Percentiles rank a stretch among this genome's conserved stretches.
Evolutionary conservation across 495 filamentous ascomycete species (phyloP).

Genomic region (Hamigera avellanea): DNA sequence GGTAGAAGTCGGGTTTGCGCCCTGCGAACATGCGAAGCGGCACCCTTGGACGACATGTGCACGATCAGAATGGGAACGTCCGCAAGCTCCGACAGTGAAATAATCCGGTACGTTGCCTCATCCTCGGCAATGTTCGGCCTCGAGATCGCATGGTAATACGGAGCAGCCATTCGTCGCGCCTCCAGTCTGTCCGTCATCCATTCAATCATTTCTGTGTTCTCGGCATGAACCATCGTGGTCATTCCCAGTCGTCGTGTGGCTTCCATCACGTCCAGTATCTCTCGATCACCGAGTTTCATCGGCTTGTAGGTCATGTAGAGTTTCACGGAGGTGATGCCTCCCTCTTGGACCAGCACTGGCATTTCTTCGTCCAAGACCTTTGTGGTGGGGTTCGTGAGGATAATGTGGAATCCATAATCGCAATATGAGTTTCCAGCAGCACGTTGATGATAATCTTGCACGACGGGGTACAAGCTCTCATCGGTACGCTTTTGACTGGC

Average conservation of each 20-base stretch:
- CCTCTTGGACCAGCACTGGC: slow-evolving; percentile 24
- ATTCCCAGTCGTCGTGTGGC: slow-evolving; percentile 34
- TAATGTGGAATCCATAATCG: slow-evolving; percentile 51
- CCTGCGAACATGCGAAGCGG: slow-evolving; percentile 37
- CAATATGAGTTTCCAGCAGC: slow-evolving; percentile 38
- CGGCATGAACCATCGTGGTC: slow-evolving; percentile 52
- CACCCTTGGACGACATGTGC: slow-evolving; percentile 42
- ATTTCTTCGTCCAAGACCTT: slow-evolving; percentile 35
- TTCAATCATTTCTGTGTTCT: slow-evolving; percentile 44
- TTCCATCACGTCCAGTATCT: slow-evolving; percentile 45
- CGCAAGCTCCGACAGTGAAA: slow-evolving; percentile 40
- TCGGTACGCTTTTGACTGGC: slow-evolving; percentile 41
- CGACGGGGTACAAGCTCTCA: slow-evolving; percentile 33
- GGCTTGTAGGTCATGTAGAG: slow-evolving; percentile 56
- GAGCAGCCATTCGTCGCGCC: slow-evolving; percentile 29
- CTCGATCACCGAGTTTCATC: slow-evolving; percentile 40
- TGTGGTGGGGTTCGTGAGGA: slow-evolving; percentile 40
- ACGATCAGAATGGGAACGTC: slow-evolving; percentile 47
- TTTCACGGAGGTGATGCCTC: slow-evolving; percentile 46
- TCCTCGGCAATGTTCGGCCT: slow-evolving; percentile 43
- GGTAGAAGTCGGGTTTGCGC: slow-evolving; percentile 46
- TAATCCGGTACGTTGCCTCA: slow-evolving; percentile 48
- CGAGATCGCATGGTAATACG: slow-evolving; percentile 42
- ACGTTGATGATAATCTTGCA: slow-evolving; percentile 35
- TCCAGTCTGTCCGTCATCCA: slow-evolving; percentile 39